phyloP scores from a whole-genome alignment of 495 filamentous ascomycete genomes.

The Articulospora tetracladia region DNA sequence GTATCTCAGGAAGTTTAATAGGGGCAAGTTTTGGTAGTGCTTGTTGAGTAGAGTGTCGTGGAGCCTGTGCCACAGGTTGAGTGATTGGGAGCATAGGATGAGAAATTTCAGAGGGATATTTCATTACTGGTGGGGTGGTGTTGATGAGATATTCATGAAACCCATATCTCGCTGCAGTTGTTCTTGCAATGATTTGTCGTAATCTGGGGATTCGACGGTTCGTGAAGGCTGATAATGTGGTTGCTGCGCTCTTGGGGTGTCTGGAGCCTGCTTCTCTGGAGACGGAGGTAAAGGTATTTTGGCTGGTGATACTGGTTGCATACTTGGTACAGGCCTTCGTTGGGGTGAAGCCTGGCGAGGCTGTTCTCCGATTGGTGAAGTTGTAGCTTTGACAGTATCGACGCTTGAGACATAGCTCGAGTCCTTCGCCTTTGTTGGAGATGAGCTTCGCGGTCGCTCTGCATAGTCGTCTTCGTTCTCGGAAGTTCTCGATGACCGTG shows the following conservation, averaged over 20 bases:
- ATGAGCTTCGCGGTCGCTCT: conserved; percentile 35
- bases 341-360: conserved; percentile 51
- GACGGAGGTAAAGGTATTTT: conserved; percentile 61
- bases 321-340: conserved; percentile 46
- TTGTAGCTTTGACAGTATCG: conserved; percentile 32
- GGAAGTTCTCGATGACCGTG: conserved; percentile 44
- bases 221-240: conserved; percentile 2
- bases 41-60: conserved; percentile 19
- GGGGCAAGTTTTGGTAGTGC: conserved; percentile 29
- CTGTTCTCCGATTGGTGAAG: conserved; percentile 28
- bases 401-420: conserved; percentile 26
- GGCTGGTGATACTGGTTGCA: conserved; percentile 48
- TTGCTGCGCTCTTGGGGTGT: conserved; percentile 37
- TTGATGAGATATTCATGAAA: conserved; percentile 33
- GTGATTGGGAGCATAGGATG: background rate
- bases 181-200: conserved; percentile 55
- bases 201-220: conserved; percentile 43
- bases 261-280: conserved; percentile 37
- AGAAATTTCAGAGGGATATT: background rate
- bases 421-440: conserved; percentile 38
- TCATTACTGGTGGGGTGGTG: conserved; percentile 16
- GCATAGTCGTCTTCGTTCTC: conserved; percentile 45
- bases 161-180: conserved; percentile 58
- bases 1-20: conserved; percentile 49
- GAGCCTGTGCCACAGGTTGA: conserved; percentile 16